Percentiles rank a stretch among this genome's conserved stretches.
Evolutionary conservation across 1,139 yeast species (phyloP).

Genomic region (Debaryomyces fabryi): DNA sequence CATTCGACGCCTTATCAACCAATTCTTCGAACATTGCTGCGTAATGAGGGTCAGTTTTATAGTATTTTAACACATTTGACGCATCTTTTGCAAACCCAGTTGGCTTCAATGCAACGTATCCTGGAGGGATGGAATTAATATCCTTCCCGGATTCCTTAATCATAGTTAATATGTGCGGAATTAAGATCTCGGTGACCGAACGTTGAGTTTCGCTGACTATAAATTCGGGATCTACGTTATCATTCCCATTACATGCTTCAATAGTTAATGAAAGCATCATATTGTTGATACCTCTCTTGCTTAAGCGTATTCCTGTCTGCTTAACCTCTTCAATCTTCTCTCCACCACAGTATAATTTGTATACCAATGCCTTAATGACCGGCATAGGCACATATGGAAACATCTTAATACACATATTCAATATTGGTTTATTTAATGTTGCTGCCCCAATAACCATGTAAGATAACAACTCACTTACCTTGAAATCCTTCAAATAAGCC

Average conservation of each 20-base stretch:
- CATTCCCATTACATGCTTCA: slow-evolving; percentile 85
- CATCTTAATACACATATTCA: slow-evolving; percentile 61
- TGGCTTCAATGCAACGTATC: slow-evolving; percentile 90
- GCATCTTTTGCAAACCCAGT: slow-evolving; percentile 85
- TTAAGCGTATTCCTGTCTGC: slow-evolving; percentile 66
- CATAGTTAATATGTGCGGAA: slow-evolving; percentile 65
- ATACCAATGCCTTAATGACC: slow-evolving; percentile 70
- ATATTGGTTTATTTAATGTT: slow-evolving; percentile 62
- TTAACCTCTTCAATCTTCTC: slow-evolving; percentile 72
- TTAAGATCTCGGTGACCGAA: slow-evolving; percentile 70
- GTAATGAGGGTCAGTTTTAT: slow-evolving; percentile 45
- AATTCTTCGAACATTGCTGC: slow-evolving; percentile 59
- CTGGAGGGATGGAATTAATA: slow-evolving; percentile 71
- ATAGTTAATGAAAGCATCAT: slow-evolving; percentile 94
- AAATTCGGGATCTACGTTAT: slow-evolving; percentile 60
- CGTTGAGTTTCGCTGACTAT: slow-evolving; percentile 67
- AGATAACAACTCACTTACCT: slow-evolving; percentile 53
- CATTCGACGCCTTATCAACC: slow-evolving; percentile 62
- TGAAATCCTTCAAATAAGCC: slow-evolving; percentile 40
- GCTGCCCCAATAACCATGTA: slow-evolving; percentile 68
- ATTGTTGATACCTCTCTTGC: slow-evolving; percentile 78
- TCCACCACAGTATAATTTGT: slow-evolving; percentile 90
- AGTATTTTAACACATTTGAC: slow-evolving; percentile 70
- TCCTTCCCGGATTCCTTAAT: slow-evolving; percentile 45
- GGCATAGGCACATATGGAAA: slow-evolving; percentile 78